Conservation (phyloP, 176 grass and related monocot species). For the Zea luxurians region DNA sequence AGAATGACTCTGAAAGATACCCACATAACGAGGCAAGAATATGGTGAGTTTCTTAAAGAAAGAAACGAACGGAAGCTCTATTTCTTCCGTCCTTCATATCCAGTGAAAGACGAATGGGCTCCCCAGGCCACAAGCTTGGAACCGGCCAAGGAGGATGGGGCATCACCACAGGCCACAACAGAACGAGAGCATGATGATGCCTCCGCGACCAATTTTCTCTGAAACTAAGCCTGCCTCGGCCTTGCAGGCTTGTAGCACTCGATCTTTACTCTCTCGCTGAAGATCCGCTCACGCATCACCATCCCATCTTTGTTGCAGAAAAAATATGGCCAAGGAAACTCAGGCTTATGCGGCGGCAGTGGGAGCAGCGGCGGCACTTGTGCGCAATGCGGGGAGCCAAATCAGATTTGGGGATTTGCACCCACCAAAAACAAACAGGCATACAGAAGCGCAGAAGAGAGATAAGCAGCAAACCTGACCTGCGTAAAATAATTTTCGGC, state of each 20-base stretch:
- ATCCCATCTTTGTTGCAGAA: slow-evolving; percentile 1
- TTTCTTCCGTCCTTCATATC: neutral
- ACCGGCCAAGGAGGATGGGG: neutral
- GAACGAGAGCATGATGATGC: neutral
- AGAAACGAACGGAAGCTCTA: neutral
- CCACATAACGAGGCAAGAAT: neutral
- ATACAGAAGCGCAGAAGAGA: neutral
- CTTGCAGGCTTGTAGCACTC: neutral
- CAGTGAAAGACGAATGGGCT: neutral
- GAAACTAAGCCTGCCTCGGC: neutral
- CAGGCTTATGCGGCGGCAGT: neutral
- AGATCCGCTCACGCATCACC: slow-evolving; percentile 27
- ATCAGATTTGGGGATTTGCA: slow-evolving; percentile 50
- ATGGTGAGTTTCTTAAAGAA: neutral
- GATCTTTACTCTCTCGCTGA: slow-evolving; percentile 13
- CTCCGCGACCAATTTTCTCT: neutral
- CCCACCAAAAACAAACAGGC: slow-evolving; percentile 21
- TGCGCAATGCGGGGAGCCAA: slow-evolving; percentile 48
- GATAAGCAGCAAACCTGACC: slow-evolving; percentile 36
- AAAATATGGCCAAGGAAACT: neutral
- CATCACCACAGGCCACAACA: neutral
- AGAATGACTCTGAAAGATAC: slow-evolving; percentile 4
- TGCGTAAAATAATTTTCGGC: slow-evolving; percentile 38
- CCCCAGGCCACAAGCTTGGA: slow-evolving; percentile 2
- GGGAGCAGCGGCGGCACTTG: slow-evolving; percentile 21